A percentile compares a stretch with the other conserved stretches of the same genome.
Conservation (phyloP, 2,329 filamentous ascomycete genomes). For the Xylariales sp. region DNA sequence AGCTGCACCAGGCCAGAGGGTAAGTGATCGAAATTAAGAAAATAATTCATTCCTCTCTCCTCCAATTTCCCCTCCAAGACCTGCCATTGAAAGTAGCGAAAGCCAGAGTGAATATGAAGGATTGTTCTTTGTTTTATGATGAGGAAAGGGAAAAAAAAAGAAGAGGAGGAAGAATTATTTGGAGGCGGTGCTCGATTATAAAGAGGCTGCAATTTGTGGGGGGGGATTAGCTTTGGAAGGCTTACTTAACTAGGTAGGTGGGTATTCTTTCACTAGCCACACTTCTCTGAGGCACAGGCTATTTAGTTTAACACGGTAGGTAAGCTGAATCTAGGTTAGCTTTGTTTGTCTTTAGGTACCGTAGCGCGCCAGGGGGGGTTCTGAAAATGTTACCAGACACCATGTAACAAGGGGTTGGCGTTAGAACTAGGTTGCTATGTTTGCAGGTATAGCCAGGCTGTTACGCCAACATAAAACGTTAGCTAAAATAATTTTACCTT, state of each 20-base stretch:
- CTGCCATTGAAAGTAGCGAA: conserved; percentile 65
- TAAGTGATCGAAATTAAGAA: conserved; percentile 64
- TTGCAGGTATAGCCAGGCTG: too few species aligned
- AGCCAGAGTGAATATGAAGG: conserved; percentile 77
- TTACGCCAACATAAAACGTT: too few species aligned
- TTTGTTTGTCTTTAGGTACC: too few species aligned
- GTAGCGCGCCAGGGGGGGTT: too few species aligned
- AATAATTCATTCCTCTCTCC: conserved; percentile 63
- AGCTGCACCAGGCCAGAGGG: conserved; percentile 61
- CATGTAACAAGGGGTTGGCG: too few species aligned
- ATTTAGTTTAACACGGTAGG: too few species aligned
- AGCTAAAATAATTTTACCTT: too few species aligned
- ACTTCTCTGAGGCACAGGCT: too few species aligned
- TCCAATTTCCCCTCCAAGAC: conserved; percentile 76
- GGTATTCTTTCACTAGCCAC: neutral
- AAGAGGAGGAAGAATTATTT: conserved; percentile 23
- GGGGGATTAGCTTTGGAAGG: neutral
- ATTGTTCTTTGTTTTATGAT: conserved; percentile 58
- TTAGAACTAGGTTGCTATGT: too few species aligned
- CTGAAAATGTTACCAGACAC: too few species aligned
- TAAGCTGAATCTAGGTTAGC: too few species aligned
- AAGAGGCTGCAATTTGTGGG: conserved; percentile 16
- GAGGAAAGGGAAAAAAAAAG: conserved; percentile 47
- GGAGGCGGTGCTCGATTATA: neutral
- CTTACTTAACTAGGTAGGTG: neutral